A percentile compares a stretch with the other conserved stretches of the same genome.
phyloP scores from a whole-genome alignment of 2,329 filamentous ascomycete species.

The Podosphaera fusca region DNA sequence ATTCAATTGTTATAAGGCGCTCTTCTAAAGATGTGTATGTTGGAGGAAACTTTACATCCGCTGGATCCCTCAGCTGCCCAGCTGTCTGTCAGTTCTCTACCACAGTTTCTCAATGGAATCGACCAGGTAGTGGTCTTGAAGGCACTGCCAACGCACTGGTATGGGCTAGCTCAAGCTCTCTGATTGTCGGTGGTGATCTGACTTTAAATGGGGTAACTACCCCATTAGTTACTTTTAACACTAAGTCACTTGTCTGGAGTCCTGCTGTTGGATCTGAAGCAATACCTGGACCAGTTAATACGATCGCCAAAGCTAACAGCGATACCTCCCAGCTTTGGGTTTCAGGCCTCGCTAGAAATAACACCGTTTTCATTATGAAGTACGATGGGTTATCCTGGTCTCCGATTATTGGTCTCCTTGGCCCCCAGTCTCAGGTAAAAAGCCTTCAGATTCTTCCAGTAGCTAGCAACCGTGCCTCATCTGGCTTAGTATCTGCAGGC shows the following conservation, averaged over 20 bases:
- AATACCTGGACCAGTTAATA: conserved; percentile 61
- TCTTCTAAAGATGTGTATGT: conserved; percentile 57
- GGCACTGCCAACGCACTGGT: conserved; percentile 50
- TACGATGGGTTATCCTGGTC: conserved; percentile 54
- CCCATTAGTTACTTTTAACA: conserved; percentile 51
- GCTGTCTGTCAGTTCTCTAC: conserved; percentile 63
- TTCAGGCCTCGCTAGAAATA: conserved; percentile 44
- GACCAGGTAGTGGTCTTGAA: conserved; percentile 46
- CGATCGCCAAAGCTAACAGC: conserved; percentile 49
- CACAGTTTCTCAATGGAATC: conserved; percentile 50
- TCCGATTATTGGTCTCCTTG: conserved; percentile 38
- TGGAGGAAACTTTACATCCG: conserved; percentile 62
- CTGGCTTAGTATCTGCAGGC: conserved; percentile 37
- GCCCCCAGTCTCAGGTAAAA: conserved; percentile 41
- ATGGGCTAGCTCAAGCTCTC: conserved; percentile 49
- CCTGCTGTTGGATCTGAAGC: conserved; percentile 34
- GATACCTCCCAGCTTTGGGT: conserved; percentile 62
- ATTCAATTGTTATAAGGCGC: conserved; percentile 51
- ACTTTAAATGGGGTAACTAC: conserved; percentile 39
- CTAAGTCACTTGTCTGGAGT: conserved; percentile 42
- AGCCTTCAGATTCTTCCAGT: conserved; percentile 65
- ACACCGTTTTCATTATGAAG: conserved; percentile 57
- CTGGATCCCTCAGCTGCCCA: conserved; percentile 62
- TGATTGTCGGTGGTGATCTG: conserved; percentile 61
- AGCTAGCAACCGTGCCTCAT: conserved; percentile 40